Percentiles rank a stretch among this genome's conserved stretches.
Conservation (phyloP, 768 basidiomycete genomes). For the Lactarius sp. region DNA sequence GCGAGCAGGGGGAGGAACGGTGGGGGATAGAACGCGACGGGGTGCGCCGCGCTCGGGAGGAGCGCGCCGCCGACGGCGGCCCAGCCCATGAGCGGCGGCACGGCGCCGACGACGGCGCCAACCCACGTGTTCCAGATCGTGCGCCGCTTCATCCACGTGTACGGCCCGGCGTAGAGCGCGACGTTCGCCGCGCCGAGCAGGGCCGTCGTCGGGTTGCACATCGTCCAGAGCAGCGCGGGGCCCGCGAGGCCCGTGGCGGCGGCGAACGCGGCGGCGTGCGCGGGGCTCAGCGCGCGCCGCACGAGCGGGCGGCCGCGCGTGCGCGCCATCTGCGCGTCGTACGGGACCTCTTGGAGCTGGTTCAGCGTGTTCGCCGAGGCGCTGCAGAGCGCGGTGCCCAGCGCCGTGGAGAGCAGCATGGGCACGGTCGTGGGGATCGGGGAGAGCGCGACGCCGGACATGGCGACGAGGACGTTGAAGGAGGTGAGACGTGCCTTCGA, state of each 20-base stretch:
- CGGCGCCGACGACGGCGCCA: conserved; percentile 84
- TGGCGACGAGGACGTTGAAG: conserved; percentile 82
- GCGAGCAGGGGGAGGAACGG: conserved; percentile 44
- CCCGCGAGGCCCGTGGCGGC: conserved; percentile 62
- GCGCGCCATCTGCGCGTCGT: conserved; percentile 94
- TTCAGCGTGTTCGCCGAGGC: conserved; percentile 94
- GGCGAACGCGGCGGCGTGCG: conserved; percentile 47
- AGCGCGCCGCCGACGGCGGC: conserved; percentile 84
- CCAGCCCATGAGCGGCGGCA: conserved; percentile 98
- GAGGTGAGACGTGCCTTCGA: conserved; percentile 81
- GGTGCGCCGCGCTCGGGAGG: conserved; percentile 57
- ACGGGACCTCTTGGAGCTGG: conserved; percentile 90
- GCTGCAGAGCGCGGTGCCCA: conserved; percentile 86
- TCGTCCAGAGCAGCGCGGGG: conserved; percentile 79
- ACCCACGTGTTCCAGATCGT: conserved; percentile 92
- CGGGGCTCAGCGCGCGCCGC: too few relatives aligned
- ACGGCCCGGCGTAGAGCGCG: conserved; percentile 82
- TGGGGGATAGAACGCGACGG: conserved; percentile 57
- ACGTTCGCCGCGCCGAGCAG: conserved; percentile 80
- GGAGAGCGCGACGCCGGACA: conserved; percentile 90
- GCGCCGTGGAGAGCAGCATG: conserved; percentile 77
- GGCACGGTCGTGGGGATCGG: conserved; percentile 83
- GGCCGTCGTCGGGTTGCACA: conserved; percentile 85
- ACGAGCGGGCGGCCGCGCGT: conserved; percentile 78
- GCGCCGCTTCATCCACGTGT: conserved; percentile 89